phyloP scores from a whole-genome alignment of 1,284 basidiomycete species.

The Earliella scabrosa region DNA sequence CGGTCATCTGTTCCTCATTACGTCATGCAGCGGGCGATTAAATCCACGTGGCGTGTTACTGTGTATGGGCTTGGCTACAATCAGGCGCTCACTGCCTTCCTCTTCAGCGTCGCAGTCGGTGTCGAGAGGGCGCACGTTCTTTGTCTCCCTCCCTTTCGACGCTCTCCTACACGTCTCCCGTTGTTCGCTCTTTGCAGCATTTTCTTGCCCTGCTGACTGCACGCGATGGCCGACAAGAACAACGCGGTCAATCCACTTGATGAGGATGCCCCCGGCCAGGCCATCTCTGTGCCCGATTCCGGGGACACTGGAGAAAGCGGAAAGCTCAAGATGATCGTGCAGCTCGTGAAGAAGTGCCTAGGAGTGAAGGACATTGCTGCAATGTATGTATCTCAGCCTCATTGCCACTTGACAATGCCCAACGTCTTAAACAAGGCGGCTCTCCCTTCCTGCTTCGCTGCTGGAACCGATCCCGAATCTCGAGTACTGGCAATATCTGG shows the following conservation, averaged over 20 bases:
- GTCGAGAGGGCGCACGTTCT: slow-evolving; percentile 13
- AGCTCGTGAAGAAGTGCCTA: slow-evolving; percentile 85
- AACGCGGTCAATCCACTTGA: slow-evolving; percentile 37
- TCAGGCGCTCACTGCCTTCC: not conserved
- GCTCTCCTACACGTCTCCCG: too few relatives aligned
- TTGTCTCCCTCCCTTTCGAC: slow-evolving; percentile 7
- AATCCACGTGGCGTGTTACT: too few relatives aligned
- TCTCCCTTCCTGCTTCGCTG: slow-evolving; percentile 88
- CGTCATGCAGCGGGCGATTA: too few relatives aligned
- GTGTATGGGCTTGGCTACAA: not conserved
- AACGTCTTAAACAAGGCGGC: slow-evolving; percentile 56
- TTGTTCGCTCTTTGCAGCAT: not conserved
- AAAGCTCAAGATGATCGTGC: slow-evolving; percentile 89
- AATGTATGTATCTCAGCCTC: slow-evolving; percentile 55
- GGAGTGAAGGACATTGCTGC: slow-evolving; percentile 92
- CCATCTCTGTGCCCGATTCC: slow-evolving; percentile 77
- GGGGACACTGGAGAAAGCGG: slow-evolving; percentile 82
- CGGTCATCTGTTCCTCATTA: too few relatives aligned
- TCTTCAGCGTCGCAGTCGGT: not conserved
- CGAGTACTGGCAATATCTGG: slow-evolving; percentile 95
- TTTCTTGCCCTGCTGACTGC: not conserved
- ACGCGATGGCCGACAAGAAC: slow-evolving; percentile 20
- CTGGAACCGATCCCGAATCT: slow-evolving; percentile 93
- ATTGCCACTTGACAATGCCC: not conserved
- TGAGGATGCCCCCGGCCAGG: slow-evolving; percentile 51